phyloP scores from a whole-genome alignment of 2,329 filamentous ascomycete species.

The Sporothrix pseudoabietina region DNA sequence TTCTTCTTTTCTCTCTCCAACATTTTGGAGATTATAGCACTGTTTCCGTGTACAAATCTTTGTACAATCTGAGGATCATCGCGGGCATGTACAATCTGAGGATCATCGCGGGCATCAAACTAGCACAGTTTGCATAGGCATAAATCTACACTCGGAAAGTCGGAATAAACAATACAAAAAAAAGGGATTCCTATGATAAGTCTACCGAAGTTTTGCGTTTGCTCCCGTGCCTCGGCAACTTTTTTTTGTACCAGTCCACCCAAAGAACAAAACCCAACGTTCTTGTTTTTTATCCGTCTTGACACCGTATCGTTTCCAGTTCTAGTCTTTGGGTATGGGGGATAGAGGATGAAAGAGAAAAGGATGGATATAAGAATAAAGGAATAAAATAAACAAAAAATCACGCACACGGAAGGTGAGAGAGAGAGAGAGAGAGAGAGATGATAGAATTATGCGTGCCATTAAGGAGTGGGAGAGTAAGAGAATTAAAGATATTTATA shows the following conservation, averaged over 20 bases:
- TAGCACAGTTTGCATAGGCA: neutral
- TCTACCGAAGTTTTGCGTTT: slow-evolving; percentile 20
- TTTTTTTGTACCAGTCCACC: neutral
- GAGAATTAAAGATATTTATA: slow-evolving; percentile 24
- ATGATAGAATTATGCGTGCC: neutral
- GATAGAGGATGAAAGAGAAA: neutral
- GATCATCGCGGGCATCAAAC: slow-evolving; percentile 6
- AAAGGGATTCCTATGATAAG: slow-evolving; percentile 17
- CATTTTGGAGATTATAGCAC: neutral
- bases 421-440: neutral
- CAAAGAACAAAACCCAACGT: slow-evolving; percentile 12
- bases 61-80: neutral
- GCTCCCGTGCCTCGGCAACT: slow-evolving; percentile 17
- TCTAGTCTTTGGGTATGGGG: slow-evolving; percentile 28
- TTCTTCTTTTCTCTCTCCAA: neutral
- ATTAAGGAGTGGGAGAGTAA: neutral
- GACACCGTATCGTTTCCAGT: slow-evolving; percentile 29
- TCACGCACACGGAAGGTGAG: neutral
- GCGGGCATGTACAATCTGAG: neutral
- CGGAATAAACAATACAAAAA: neutral
- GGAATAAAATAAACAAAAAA: slow-evolving; percentile 10
- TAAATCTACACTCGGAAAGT: neutral
- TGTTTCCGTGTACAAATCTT: neutral
- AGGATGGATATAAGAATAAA: slow-evolving; percentile 13
- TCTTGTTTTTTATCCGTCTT: slow-evolving; percentile 4